Evolutionary conservation across 2,329 filamentous ascomycete genomes (phyloP), one percentile per base, ranked within the genome.

Genomic region (Botrytis porri): DNA sequence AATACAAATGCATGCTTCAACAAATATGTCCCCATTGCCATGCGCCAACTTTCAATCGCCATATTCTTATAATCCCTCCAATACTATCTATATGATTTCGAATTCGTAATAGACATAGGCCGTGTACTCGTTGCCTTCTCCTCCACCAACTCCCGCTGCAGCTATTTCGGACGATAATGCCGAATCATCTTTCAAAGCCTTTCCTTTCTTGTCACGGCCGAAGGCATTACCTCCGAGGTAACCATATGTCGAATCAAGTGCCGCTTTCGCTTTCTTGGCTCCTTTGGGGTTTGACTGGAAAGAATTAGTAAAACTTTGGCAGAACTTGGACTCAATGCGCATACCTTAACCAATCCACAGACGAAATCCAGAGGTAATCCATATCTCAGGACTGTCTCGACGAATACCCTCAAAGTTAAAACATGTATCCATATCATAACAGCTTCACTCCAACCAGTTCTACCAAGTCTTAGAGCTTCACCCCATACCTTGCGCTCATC

Each of bases 71-170:
- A 22, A 20, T 41, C 32, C 57, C 64, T 16, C 25, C 39, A 51
- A 39, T 69, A 37, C 32, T 71, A 65, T 74, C 78, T 80, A 81
- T 80, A 81, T 77, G 77, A 98, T 90, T 81, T 96, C 93, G 81
- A 98, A 93, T 81, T 97, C 93, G 84, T 98, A 99, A 85, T 95
- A 98, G 81, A 98, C 96, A 83, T 97, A 99, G 59, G 96, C 92
- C 74, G 94, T 96, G 85, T 98, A 99, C 82, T 98, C 94, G 77
- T 88, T 86, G 71, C 90, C 91, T 74, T 94, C 93, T 29, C 89
- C 89, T 20, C 89, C 90, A 48, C 87, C 84, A 67, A 91, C 82
- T 39, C 89, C 92, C 6, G 91, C 91, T 4, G 92, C 91, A 59
- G 94, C 93, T 88, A 98, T 93, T 78, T 98, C 95, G 54, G 90